Evolutionary conservation across 2,329 filamentous ascomycete genomes (phyloP).

Genomic region (Exophiala alcalophila): DNA sequence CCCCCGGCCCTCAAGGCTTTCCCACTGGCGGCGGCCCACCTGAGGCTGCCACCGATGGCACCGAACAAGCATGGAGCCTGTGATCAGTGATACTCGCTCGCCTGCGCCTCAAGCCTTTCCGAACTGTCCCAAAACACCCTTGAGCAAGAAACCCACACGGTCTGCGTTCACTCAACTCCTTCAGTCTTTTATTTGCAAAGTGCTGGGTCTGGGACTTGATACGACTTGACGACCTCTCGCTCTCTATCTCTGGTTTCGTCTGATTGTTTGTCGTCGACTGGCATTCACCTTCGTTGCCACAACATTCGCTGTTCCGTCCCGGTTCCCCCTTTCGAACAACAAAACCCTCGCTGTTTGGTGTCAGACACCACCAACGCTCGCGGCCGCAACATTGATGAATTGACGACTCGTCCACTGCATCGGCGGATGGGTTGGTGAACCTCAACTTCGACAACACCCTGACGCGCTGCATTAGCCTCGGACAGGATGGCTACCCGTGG

Average conservation of each 20-base stretch:
- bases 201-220: no score
- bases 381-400: conserved; percentile 10
- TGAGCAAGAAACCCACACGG: no score
- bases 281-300: conserved; percentile 9
- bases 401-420: not conserved
- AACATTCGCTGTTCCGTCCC: not conserved
- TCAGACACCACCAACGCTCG: not conserved
- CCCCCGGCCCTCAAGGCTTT: no score
- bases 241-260: conserved; percentile 11
- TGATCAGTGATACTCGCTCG: no score
- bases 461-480: conserved; percentile 2
- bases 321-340: not conserved
- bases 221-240: conserved; percentile 22
- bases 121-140: no score
- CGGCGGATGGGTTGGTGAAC: conserved; percentile 6
- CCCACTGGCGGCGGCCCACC: no score
- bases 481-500: conserved; percentile 43
- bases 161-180: no score
- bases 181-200: no score
- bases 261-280: conserved; percentile 8
- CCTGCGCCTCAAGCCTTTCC: no score
- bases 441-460: not conserved
- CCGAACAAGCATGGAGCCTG: no score
- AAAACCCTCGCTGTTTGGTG: not conserved
- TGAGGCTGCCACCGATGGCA: no score